phyloP scores from a whole-genome alignment of 164 flowering plant genomes.

The Nelumbo lutea region DNA sequence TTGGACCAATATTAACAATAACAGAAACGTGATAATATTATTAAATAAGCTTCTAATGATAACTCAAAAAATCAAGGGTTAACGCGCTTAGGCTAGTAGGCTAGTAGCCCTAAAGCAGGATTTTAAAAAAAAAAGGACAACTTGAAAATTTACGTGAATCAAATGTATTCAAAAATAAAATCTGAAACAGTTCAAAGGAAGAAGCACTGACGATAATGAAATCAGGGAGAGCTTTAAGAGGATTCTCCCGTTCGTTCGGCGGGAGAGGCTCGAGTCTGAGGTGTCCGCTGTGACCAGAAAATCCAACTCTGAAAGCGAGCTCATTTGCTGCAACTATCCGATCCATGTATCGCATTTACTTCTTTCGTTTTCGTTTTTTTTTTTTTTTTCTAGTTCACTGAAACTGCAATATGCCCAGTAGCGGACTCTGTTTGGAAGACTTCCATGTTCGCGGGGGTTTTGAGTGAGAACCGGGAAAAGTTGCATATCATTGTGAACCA shows the following conservation, averaged over 20 bases:
- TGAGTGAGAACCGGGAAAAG: not conserved
- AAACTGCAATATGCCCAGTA: not conserved
- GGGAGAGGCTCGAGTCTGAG: slow-evolving; percentile 81
- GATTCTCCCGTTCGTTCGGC: slow-evolving; percentile 52
- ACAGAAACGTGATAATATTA: too few relatives aligned
- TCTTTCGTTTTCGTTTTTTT: not conserved
- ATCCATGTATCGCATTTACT: slow-evolving; percentile 42
- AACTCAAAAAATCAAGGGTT: not conserved
- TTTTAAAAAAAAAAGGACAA: not conserved
- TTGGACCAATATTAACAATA: not conserved
- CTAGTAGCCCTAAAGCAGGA: not conserved
- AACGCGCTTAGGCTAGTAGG: too few relatives aligned
- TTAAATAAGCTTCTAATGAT: not conserved
- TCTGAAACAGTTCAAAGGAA: not conserved
- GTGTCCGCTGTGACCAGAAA: slow-evolving; percentile 91
- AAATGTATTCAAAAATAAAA: too few relatives aligned
- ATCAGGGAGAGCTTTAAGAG: slow-evolving; percentile 64
- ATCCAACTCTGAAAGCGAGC: slow-evolving; percentile 69
- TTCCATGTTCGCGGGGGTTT: not conserved
- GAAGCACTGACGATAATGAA: slow-evolving; percentile 57
- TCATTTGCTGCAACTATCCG: slow-evolving; percentile 54
- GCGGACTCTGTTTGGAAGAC: not conserved
- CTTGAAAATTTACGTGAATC: not conserved
- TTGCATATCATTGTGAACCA: too few relatives aligned
- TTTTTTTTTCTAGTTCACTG: not conserved